Evolutionary conservation across 345 rosid species (phyloP).

Genomic region (Rhodomyrtus tomentosa): DNA sequence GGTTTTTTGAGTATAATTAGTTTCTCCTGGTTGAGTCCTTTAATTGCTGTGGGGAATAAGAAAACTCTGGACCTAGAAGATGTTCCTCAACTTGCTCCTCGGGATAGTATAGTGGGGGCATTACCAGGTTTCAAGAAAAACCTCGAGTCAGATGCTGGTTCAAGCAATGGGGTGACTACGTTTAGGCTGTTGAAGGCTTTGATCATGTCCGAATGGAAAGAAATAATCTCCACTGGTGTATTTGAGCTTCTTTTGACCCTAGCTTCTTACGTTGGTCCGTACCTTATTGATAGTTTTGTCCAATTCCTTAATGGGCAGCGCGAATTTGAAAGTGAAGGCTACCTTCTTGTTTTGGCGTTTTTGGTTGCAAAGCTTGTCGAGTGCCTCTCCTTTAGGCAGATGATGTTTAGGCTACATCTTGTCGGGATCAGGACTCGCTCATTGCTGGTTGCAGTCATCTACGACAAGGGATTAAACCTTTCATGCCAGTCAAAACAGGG

Average conservation of each 20-base stretch:
- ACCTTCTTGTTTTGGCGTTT: constrained; percentile 38
- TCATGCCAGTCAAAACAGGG: constrained; percentile 43
- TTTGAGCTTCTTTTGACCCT: constrained; percentile 21
- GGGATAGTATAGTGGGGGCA: constrained; percentile 30
- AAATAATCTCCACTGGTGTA: constrained; percentile 26
- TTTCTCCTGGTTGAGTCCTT: constrained; percentile 58
- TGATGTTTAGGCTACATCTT: constrained; percentile 46
- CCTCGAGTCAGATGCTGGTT: constrained; percentile 23
- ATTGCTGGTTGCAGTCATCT: constrained; percentile 39
- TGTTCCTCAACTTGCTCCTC: constrained; percentile 48
- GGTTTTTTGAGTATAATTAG: constrained; percentile 31
- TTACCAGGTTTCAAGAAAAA: constrained; percentile 25
- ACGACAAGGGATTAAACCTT: constrained; percentile 52
- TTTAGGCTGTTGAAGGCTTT: constrained; percentile 40
- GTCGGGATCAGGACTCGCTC: constrained; percentile 41
- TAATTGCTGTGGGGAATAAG: constrained; percentile 45
- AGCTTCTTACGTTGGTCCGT: constrained; percentile 54
- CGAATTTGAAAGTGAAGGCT: constrained; percentile 39
- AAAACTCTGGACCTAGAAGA: constrained; percentile 50
- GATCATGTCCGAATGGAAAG: constrained; percentile 30
- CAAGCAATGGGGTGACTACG: constrained; percentile 22
- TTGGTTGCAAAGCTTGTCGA: constrained; percentile 51
- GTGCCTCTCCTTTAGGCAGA: constrained; percentile 40
- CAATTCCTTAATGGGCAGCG: constrained; percentile 42
- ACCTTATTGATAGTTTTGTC: constrained; percentile 48